phyloP scores from a whole-genome alignment of 2,329 filamentous ascomycete species.

The Ramularia endophylla region DNA sequence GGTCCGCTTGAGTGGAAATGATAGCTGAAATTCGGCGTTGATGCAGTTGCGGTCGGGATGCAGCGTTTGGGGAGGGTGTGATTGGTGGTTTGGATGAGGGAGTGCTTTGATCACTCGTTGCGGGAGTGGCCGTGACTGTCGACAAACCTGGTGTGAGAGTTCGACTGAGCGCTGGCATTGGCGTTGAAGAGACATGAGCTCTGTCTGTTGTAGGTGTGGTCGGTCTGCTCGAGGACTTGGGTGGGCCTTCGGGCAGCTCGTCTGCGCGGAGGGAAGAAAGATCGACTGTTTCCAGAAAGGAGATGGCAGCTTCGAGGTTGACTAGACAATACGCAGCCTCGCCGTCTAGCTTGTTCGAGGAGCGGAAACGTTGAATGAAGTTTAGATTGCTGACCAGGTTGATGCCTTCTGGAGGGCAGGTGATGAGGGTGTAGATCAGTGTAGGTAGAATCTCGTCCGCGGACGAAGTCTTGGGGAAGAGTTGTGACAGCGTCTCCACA shows the following conservation, averaged over 20 bases:
- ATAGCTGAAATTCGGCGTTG: constrained; percentile 78
- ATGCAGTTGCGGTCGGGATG: constrained; percentile 46
- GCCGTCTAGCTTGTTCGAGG: constrained; percentile 78
- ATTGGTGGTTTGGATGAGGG: constrained; percentile 8
- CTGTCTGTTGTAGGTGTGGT: constrained; percentile 41
- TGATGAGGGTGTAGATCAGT: constrained; percentile 93
- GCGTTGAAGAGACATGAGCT: constrained; percentile 24
- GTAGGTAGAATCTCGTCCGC: constrained; percentile 97
- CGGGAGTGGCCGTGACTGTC: constrained; percentile 14
- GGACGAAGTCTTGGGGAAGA: constrained; percentile 70
- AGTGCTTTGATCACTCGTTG: constrained; percentile 22
- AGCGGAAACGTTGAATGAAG: constrained; percentile 89
- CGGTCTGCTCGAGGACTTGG: constrained; percentile 47
- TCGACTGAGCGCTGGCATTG: constrained; percentile 23
- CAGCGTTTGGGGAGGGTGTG: constrained; percentile 28
- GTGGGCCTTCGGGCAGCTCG: constrained; percentile 61
- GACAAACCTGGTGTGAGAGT: constrained; percentile 32
- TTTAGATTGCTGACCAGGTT: constrained; percentile 91
- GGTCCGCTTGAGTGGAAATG: constrained; percentile 76
- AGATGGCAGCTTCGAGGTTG: constrained; percentile 90
- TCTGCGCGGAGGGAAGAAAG: constrained; percentile 80
- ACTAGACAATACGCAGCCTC: constrained; percentile 96
- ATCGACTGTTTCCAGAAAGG: constrained; percentile 92
- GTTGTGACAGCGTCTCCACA: constrained; percentile 70
- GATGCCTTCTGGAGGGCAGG: constrained; percentile 75